Conservation (phyloP, 495 filamentous ascomycete genomes). For the Neurospora sp. region DNA sequence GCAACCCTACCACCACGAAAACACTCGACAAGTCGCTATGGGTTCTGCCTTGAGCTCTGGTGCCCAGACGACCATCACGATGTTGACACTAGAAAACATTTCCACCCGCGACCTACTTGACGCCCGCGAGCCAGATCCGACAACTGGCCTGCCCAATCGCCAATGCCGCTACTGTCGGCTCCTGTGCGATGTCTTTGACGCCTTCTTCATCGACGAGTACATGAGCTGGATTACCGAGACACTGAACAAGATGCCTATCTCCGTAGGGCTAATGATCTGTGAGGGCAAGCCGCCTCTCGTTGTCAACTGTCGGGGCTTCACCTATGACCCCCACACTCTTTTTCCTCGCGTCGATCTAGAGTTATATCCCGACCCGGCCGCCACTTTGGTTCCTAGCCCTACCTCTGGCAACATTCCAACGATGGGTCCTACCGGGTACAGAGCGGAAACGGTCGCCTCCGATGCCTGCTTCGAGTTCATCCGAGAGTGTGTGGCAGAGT, state of each 20-base stretch:
- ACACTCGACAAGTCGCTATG: background rate
- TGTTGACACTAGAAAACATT: background rate
- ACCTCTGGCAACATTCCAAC: background rate
- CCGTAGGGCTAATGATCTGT: background rate
- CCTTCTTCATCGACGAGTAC: background rate
- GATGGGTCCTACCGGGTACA: background rate
- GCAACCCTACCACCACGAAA: background rate
- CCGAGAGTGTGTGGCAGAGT: background rate
- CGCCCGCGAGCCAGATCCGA: background rate
- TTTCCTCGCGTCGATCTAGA: background rate
- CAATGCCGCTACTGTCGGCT: background rate
- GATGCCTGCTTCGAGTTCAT: background rate
- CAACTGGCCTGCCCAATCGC: background rate
- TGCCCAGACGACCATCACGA: background rate
- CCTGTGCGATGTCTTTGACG: background rate
- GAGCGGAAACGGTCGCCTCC: background rate
- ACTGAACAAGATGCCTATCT: background rate
- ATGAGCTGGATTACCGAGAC: background rate
- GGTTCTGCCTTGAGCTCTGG: background rate
- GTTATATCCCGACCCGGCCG: background rate
- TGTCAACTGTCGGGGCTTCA: background rate
- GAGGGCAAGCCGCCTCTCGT: background rate
- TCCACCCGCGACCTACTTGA: background rate
- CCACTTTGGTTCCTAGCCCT: background rate
- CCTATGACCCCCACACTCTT: background rate